Base-by-base conservation (phyloP, 2,329 filamentous ascomycete genomes). In the Colletotrichum magnum region DNA sequence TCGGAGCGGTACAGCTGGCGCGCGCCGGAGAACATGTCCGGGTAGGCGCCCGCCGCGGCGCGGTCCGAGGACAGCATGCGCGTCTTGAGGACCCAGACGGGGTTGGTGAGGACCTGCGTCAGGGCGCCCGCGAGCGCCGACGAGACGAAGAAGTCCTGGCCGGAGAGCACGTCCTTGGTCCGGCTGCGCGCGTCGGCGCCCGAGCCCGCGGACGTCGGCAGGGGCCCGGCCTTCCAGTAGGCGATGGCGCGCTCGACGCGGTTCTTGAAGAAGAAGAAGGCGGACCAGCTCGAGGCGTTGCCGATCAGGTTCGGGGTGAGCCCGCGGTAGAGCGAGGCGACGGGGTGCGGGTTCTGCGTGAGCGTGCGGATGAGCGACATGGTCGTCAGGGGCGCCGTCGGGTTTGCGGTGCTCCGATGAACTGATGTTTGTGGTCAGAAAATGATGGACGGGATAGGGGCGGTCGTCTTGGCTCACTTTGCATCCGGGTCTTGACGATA, bases 1-100 rank as follows among this genome's bases (percentile, higher is more conserved):
- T 98, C 95, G 3, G 86, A 86, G 18, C 80, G 81, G 75, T 91
- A 87, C 21, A 99, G 89, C 52, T 89, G 87, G 45, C 79, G 80
- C 2, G 91, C 88, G 32, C 96, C 96, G 57, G 90, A 87, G 72
- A 86, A 82, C 85, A 98, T 93, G 72, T 89, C 92, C 16, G 89
- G 87, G 80, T 99, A 99, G 1, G 95, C 96, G 15, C 94, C 94
- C 2, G 87, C 88, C 6, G 90, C 87, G 63, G 88, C 85, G 58
- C 89, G 88, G 73, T 96, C 93, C 4, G 93, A 95, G 36, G 94
- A 94, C 26, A 98, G 86, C 94, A 99, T 98, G 72, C 96, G 92
- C 9, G 95, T 98, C 85, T 98, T 98, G 79, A 99, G 90, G 3
- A 99, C 96, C 96, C 96, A 99, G 75, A 99, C 91, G 2, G 96